Evolutionary conservation across 176 grass and related monocot genomes (phyloP), one percentile per base, ranked within the genome.

Genomic region (Zoysia japonica): DNA sequence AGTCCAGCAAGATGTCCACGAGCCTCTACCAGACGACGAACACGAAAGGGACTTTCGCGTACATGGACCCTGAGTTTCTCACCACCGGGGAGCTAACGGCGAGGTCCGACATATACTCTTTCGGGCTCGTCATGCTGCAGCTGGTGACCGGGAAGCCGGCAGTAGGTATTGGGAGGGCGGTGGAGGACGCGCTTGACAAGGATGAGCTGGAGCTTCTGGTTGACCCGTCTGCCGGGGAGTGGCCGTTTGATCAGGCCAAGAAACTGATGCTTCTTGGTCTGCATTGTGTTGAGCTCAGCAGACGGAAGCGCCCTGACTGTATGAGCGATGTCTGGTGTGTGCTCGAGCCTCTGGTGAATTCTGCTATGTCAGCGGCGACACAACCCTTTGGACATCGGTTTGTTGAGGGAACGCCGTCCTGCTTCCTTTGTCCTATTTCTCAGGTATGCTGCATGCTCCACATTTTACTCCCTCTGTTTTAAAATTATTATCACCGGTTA

Each of bases 41-140:
- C 60, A 74, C 84, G 68, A 84, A 46, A 14, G 92, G 89, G 6
- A 89, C 89, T 19, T 87, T 87, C 67, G 60, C 70, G 3, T 97
- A 94, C 75, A 85, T 87, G 57, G 94, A 97, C 65, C 94, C 94
- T 39, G 86, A 93, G 77, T 90, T 90, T 81, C 82, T 94, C 62
- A 75, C 73, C 9, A 88, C 87, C 0, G 91, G 91, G 36, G 72
- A 82, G 67, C 39, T 92, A 57, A 92, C 89, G 35, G 49, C 79
- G 54, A 70, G 61, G 61, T 97, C 91, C 20, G 94, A 97, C 76
- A 70, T 97, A 11, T 97, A 97, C 83, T 89, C 91, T 36, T 84
- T 97, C 2, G 94, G 91, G n/a, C 82, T 97, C 49, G 67, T 94
- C 40, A 78, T 93, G 71, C 79, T 94, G 8, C 83, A 60, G 13